Base-by-base conservation (phyloP, 2,329 filamentous ascomycete species). In the Graphilbum ipis-grandicollis region DNA sequence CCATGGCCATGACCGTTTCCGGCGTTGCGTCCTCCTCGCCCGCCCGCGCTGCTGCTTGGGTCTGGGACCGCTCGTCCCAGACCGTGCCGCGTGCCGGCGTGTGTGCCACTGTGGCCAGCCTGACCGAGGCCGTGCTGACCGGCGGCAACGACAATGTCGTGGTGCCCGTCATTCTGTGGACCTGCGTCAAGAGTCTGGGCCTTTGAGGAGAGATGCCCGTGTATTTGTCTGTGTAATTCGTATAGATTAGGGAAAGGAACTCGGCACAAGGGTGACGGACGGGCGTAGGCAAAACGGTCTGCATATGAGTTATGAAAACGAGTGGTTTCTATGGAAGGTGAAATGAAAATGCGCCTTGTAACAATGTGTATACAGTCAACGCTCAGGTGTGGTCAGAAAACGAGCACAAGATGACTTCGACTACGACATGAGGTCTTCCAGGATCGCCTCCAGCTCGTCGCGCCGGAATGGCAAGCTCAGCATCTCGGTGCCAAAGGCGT, bases 71-170 rank as follows among this genome's bases (percentile, higher is more conserved):
- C 13, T 38, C 41, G 2, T 25, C 23, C 2, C 31, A 34, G 72
- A 74, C 80, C 18, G 62, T 75, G 45, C 73, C 75, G 5, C 90
- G 88, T 51, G 74, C 79, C 10, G 61, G 65, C 5, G 51, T 81
- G 34, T 92, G 85, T 45, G 85, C 81, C 7, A 67, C 68, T 31
- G 71, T 85, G 40, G 83, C 86, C 21, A 94, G 86, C 56, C 65
- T 94, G 47, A 93, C 90, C 36, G 90, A 98, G 60, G 86, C 90
- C 19, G 88, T 94, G 33, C 60, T 98, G 44, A 96, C 90, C 13
- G 90, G 90, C 2, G 90, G 88, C 22, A 98, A 98, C 56, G 90
- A 98, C 64, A 98, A 98, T 63, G 90, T 98, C 15, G 78, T 96
- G 44, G 88, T 96, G 44, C 90, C 90, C 4, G 74, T 98, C 39